Evolutionary conservation across 2,329 filamentous ascomycete genomes (phyloP).

Genomic region (Tolypocladium guangdongense): DNA sequence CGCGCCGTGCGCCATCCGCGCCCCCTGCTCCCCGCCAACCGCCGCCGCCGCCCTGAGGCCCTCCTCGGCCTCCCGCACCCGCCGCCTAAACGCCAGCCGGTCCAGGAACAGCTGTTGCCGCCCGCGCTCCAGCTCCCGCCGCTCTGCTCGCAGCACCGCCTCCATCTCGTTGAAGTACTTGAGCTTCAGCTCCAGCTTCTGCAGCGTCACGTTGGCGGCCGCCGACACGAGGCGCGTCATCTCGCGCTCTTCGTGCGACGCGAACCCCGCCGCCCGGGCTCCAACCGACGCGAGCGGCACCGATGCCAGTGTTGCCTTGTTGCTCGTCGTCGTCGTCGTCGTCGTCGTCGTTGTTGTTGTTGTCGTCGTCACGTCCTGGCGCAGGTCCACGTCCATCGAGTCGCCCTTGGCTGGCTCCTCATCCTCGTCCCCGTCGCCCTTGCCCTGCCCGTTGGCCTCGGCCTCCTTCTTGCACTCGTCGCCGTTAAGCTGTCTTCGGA

Average conservation of each 20-base stretch:
- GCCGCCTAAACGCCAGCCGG: conserved; percentile 77
- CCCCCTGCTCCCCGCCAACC: conserved; percentile 37
- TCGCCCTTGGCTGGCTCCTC: conserved; percentile 31
- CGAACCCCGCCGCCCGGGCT: conserved; percentile 74
- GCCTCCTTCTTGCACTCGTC: conserved; percentile 25
- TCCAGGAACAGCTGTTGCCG: conserved; percentile 92
- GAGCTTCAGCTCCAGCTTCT: conserved; percentile 92
- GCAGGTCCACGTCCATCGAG: conserved; percentile 54
- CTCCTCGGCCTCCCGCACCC: conserved; percentile 74
- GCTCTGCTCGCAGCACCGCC: conserved; percentile 79
- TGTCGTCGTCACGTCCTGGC: conserved; percentile 38
- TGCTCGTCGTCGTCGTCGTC: conserved; percentile 38
- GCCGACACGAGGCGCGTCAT: conserved; percentile 90
- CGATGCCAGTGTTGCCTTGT: conserved; percentile 48
- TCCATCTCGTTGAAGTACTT: conserved; percentile 97
- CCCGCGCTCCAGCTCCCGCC: conserved; percentile 81
- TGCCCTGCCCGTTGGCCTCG: conserved; percentile 49
- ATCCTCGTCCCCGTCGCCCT: conserved; percentile 19
- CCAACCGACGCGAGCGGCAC: conserved; percentile 80
- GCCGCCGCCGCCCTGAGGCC: conserved; percentile 47
- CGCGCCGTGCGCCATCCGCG: conserved; percentile 34
- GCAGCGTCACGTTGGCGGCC: conserved; percentile 84
- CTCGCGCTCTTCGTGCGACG: conserved; percentile 92
- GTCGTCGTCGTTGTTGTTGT: conserved; percentile 41
- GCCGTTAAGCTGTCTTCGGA: conserved; percentile 67